A percentile compares a stretch with the other conserved stretches of the same genome.
phyloP scores from a whole-genome alignment of 306 rosid species.

The Styphnolobium japonicum region DNA sequence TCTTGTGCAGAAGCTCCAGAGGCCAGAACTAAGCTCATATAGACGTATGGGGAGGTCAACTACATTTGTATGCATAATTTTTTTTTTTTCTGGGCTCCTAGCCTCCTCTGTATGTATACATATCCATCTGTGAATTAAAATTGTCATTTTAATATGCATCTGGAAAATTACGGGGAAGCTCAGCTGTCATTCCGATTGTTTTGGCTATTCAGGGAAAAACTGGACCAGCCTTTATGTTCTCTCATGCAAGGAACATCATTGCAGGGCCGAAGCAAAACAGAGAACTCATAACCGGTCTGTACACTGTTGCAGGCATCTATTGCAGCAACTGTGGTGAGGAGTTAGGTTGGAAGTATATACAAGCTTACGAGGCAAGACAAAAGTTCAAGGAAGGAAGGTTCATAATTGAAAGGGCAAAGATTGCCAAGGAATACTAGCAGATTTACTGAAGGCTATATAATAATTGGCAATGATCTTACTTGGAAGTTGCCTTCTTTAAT shows the following conservation, averaged over 20 bases:
- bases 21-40: too few relatives aligned
- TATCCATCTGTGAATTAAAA: not conserved
- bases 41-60: too few relatives aligned
- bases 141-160: not conserved
- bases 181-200: not conserved
- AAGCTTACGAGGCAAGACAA: constrained; percentile 40
- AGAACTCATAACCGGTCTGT: constrained; percentile 40
- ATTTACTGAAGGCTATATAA: not conserved
- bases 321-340: constrained; percentile 47
- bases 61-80: too few relatives aligned
- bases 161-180: not conserved
- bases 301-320: constrained; percentile 29
- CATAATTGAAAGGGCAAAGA: constrained; percentile 17
- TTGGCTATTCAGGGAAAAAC: constrained; percentile 42
- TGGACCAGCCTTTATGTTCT: constrained; percentile 53
- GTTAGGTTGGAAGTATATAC: constrained; percentile 56
- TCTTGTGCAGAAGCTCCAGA: too few relatives aligned
- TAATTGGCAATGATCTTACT: not conserved
- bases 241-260: constrained; percentile 19
- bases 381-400: constrained; percentile 34
- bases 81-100: too few relatives aligned
- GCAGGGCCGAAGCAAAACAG: constrained; percentile 22
- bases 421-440: constrained; percentile 4
- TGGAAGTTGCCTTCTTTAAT: not conserved
- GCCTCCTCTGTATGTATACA: not conserved